Conservation (phyloP, 495 filamentous ascomycete species). For the Xylaria sp. region DNA sequence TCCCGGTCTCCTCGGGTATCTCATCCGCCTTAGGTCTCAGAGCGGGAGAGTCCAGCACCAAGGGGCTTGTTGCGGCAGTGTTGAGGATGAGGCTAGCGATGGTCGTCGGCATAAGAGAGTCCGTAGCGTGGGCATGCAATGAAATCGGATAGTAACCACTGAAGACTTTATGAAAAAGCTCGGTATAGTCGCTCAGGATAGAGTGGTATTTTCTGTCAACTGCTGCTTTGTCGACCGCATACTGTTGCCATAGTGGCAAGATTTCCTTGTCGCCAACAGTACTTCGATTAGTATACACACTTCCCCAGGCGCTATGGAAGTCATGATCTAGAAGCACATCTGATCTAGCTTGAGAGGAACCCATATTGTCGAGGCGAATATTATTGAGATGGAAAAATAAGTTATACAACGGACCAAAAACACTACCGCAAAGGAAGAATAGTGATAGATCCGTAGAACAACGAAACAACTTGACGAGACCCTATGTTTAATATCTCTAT, state of each 20-base stretch:
- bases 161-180: slow-evolving; percentile 24
- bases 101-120: slow-evolving; percentile 17
- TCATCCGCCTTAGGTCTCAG: slow-evolving; percentile 14
- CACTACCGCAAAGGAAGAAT: not conserved
- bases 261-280: slow-evolving; percentile 25
- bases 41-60: not conserved
- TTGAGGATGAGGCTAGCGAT: slow-evolving; percentile 25
- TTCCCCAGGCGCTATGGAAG: slow-evolving; percentile 28
- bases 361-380: not conserved
- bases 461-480: not conserved
- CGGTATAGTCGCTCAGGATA: slow-evolving; percentile 25
- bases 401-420: not conserved
- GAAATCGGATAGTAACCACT: slow-evolving; percentile 29
- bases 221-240: slow-evolving; percentile 17
- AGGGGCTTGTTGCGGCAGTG: slow-evolving; percentile 18
- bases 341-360: not conserved
- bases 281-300: slow-evolving; percentile 26
- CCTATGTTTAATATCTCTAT: not conserved
- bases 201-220: slow-evolving; percentile 28
- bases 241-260: slow-evolving; percentile 23
- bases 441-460: not conserved
- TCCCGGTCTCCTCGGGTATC: slow-evolving; percentile 15
- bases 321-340: slow-evolving; percentile 24
- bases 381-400: not conserved
- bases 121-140: slow-evolving; percentile 28